Evolutionary conservation across 1,284 basidiomycete genomes (phyloP), one percentile per base, ranked within the genome.

Genomic region (Malassezia sympodialis): DNA sequence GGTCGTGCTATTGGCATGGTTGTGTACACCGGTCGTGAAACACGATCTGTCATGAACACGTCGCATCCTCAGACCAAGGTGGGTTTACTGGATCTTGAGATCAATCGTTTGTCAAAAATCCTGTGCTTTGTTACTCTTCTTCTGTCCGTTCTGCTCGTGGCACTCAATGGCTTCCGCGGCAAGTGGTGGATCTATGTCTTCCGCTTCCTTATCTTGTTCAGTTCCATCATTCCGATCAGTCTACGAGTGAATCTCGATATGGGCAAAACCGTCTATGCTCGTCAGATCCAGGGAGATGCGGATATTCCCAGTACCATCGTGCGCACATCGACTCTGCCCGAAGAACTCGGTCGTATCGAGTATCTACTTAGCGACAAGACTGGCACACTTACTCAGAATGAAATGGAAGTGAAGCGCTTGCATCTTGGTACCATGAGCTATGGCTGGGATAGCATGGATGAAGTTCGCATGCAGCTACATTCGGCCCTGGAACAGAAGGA

Each of bases 371-470:
- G 87, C 61, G 93, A 98, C 76, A 98, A 98, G 79, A 99, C 94
- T 0, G 94, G 94, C 0, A 98, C 94, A 3, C 76, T 98, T 51
- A 99, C 94, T 0, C 88, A 96, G 75, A 99, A 99, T 70, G 93
- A 96, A 75, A 98, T 99, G 94, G 93, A 98, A 76, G 85, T 99
- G 82, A 91, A 87, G 78, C 96, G 94, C 75, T 78, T 99, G 32
- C 93, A 99, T 71, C 88, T 98, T 86, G 94, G 94, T 2, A 98
- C 94, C 0, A 89, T 98, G 81, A 91, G 89, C 3, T 99, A 93
- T 73, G 90, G 89, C 0, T 85, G 80, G 68, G 94, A 99, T 68
- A 86, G 90, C 8, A 96, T 98, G 91, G 94, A 99, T 69, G 94
- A 99, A 73, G 88, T 98, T 3, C 82, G 85, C 0, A 86, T 87